A percentile compares a stretch with the other conserved stretches of the same genome.
phyloP scores from a whole-genome alignment of 169 alveolate species.

The Cryptosporidium parvum region DNA sequence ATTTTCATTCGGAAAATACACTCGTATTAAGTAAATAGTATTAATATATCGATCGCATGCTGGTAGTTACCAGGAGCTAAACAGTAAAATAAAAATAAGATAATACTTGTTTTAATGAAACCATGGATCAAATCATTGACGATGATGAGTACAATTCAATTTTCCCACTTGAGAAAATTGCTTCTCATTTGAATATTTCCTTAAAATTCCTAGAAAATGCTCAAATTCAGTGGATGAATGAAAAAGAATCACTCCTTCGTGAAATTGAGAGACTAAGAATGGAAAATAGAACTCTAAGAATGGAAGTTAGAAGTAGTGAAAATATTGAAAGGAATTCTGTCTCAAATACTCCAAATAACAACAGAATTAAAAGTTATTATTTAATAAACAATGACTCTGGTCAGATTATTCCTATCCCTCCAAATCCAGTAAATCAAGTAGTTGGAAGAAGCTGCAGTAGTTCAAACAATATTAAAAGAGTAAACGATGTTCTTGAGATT shows the following conservation, averaged over 20 bases:
- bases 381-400: constrained; percentile 5
- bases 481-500: neutral
- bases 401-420: neutral
- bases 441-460: constrained; percentile 12
- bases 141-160: constrained; percentile 18
- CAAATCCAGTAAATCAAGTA: neutral
- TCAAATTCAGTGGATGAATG: constrained; percentile 60
- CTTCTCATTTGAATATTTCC: constrained; percentile 34
- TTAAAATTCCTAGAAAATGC: constrained; percentile 37
- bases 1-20: neutral
- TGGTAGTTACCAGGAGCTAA: neutral
- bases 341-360: constrained; percentile 2
- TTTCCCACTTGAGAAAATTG: constrained; percentile 45
- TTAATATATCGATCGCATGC: neutral
- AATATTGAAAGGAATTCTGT: constrained; percentile 40
- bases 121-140: constrained; percentile 27
- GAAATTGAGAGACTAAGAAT: constrained; percentile 60
- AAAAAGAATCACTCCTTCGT: constrained; percentile 51
- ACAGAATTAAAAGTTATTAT: neutral
- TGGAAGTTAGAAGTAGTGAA: constrained; percentile 47
- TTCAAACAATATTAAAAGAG: neutral
- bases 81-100: neutral
- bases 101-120: neutral
- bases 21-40: neutral
- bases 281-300: constrained; percentile 60